Conservation (phyloP, 257 asterid genomes). For the Perilla frutescens region DNA sequence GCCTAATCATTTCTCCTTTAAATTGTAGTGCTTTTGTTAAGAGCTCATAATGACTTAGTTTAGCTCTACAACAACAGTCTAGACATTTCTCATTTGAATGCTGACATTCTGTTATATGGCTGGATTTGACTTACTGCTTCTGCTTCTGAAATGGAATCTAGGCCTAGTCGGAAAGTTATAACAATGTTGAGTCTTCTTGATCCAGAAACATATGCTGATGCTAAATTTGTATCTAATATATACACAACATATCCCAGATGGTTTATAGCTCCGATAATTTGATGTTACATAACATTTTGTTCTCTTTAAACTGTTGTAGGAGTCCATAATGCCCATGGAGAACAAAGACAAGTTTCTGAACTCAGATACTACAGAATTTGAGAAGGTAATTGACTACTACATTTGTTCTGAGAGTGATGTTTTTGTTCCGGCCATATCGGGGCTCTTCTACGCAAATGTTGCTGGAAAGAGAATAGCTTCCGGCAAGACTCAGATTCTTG, state of each 20-base stretch:
- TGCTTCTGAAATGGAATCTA: neutral
- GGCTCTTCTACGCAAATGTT: conserved; percentile 79
- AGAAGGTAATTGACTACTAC: conserved; percentile 59
- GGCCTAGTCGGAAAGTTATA: neutral
- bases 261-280: neutral
- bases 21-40: neutral
- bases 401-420: conserved; percentile 55
- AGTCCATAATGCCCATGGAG: conserved; percentile 69
- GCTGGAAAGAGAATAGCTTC: conserved; percentile 82
- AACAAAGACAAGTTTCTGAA: conserved; percentile 48
- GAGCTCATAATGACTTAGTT: neutral
- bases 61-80: neutral
- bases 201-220: neutral
- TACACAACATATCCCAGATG: neutral
- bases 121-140: neutral
- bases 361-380: conserved; percentile 49
- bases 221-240: neutral
- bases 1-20: neutral
- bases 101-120: neutral
- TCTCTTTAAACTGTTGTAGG: conserved; percentile 54
- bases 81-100: neutral
- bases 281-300: neutral
- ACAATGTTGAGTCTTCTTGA: conserved; percentile 5
- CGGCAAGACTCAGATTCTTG: conserved; percentile 72
- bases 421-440: conserved; percentile 73